Evolutionary conservation across 1,284 basidiomycete species (phyloP).

Genomic region (Marasmius tenuissimus): DNA sequence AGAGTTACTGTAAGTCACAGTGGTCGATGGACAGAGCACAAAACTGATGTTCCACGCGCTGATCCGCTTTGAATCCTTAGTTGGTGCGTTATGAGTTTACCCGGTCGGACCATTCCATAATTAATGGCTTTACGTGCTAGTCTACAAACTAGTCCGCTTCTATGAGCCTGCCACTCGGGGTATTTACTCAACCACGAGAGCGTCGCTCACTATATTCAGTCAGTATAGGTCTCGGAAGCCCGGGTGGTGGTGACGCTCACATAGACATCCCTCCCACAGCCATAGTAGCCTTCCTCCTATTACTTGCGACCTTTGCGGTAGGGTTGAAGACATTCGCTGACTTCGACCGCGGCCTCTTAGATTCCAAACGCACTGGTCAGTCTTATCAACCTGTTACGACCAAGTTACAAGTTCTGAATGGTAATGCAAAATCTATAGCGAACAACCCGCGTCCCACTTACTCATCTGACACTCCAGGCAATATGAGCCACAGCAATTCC

Average conservation of each 20-base stretch:
- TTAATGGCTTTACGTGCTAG: constrained; percentile 30
- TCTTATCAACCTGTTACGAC: constrained; percentile 35
- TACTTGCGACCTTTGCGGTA: constrained; percentile 70
- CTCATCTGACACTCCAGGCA: constrained; percentile 40
- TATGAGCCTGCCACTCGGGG: constrained; percentile 56
- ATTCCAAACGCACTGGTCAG: constrained; percentile 75
- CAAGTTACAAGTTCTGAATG: constrained; percentile 26
- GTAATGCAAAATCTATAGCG: constrained; percentile 43
- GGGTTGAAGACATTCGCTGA: constrained; percentile 78
- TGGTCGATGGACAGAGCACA: not conserved
- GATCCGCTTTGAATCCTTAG: constrained; percentile 27
- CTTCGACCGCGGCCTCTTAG: constrained; percentile 71
- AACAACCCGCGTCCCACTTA: constrained; percentile 48
- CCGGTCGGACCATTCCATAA: too few species aligned
- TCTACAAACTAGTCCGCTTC: constrained; percentile 80
- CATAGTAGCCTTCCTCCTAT: constrained; percentile 69
- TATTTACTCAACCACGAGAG: constrained; percentile 68
- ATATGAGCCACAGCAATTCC: constrained; percentile 42
- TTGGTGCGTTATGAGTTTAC: constrained; percentile 34
- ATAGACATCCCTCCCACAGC: constrained; percentile 39
- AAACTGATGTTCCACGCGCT: too few species aligned
- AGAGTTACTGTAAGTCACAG: constrained; percentile 63
- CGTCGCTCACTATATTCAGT: constrained; percentile 81
- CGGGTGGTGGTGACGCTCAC: not conserved
- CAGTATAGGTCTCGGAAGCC: constrained; percentile 30